Evolutionary conservation across 2,329 filamentous ascomycete genomes (phyloP), one percentile per base, ranked within the genome.

Genomic region (Leptographium lundbergii): DNA sequence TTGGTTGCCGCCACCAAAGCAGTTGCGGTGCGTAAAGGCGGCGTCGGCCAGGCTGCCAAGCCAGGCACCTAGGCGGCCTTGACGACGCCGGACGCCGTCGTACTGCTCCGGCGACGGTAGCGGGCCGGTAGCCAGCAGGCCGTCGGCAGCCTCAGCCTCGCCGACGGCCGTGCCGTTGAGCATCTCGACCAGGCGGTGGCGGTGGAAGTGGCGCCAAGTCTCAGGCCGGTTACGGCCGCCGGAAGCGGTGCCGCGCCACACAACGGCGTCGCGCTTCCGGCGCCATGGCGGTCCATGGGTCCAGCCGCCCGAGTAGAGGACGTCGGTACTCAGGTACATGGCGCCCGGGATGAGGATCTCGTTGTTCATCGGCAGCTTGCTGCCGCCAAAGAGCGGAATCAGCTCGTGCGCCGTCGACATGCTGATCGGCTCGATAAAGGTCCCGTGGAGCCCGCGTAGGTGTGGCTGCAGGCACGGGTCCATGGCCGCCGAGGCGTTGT

Each of bases 151-250:
- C 65, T 85, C 79, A 36, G 78, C 73, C 10, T 69, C 66, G 32
- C 69, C 68, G 25, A 85, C 80, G 22, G 74, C 77, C 1, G 82
- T 85, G 10, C 78, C 78, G 65, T 89, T 88, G 55, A 86, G 72
- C 82, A 88, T 86, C 60, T 83, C 75, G 29, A 88, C 73, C 60
- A 89, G 81, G 4, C 86, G 82, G 65, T 87, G 85, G n/a, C 86
- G 82, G 61, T 89, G 86, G 65, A 88, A 87, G 42, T 81, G 79
- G 39, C 75, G 75, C 85, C 86, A 89, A 61, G 79, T 86, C 52
- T 81, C 68, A n/a, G 66, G 65, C 59, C 71, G 71, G 51, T 75
- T 70, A 29, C 75, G 73, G 1, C 83, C 84, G 3, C 84, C 85
- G 9, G 83, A 85, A 3, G 81, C 82, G 2, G 81, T 80, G 53